These are phyloP conservation scores for Ceratonia siliqua DNA, from an alignment of 306 rosid genomes.

Conservation along the genomic window DNA sequence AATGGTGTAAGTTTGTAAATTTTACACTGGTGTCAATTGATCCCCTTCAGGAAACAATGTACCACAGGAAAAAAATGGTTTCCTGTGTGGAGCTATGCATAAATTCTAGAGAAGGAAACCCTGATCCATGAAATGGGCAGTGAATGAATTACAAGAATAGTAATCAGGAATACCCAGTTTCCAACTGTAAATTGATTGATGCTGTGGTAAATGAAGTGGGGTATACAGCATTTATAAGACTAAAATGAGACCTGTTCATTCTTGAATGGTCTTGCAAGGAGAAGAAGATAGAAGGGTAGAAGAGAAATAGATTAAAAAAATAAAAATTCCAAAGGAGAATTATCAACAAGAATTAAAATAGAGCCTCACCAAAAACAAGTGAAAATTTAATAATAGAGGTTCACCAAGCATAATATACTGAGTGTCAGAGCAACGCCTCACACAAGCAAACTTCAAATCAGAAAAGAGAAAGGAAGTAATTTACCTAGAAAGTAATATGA, in stretches of 20 bases:
- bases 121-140: too few species aligned
- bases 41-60: too few species aligned
- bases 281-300: background rate
- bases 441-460: background rate
- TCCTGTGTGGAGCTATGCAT: background rate
- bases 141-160: too few species aligned
- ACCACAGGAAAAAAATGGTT: too few species aligned
- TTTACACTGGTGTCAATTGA: background rate
- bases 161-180: too few species aligned
- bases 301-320: constrained; percentile 10
- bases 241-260: background rate
- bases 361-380: background rate
- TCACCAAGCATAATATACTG: background rate
- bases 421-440: constrained; percentile 6
- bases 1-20: background rate
- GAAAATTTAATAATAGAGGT: background rate
- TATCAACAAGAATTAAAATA: background rate
- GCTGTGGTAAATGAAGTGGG: too few species aligned
- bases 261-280: background rate
- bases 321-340: background rate
- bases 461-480: constrained; percentile 26
- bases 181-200: too few species aligned
- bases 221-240: too few species aligned
- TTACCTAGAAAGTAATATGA: constrained; percentile 81
- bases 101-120: too few species aligned